phyloP scores from a whole-genome alignment of 495 filamentous ascomycete genomes.

The Amphirosellinia nigrospora region DNA sequence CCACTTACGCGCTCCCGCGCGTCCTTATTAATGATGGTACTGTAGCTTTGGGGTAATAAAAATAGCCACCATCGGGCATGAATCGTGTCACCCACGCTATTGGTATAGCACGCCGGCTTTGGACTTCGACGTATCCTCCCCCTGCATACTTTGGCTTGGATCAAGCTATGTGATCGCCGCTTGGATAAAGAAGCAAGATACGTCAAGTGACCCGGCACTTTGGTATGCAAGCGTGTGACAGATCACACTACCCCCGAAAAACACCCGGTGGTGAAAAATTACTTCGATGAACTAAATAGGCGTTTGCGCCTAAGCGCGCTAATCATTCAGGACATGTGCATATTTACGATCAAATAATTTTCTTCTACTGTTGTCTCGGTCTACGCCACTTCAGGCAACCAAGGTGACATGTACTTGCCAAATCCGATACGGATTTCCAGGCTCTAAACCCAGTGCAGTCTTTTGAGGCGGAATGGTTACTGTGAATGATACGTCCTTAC shows the following conservation, averaged over 20 bases:
- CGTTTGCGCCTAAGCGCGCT: background rate
- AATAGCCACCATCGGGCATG: slow-evolving; percentile 5
- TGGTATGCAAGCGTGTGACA: slow-evolving; percentile 6
- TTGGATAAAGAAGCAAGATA: background rate
- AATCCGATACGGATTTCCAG: background rate
- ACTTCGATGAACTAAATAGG: background rate
- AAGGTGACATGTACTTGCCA: background rate
- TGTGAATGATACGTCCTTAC: background rate
- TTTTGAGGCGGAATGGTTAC: background rate
- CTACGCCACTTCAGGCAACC: background rate
- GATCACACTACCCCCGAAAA: slow-evolving; percentile 5
- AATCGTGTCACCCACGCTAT: slow-evolving; percentile 17
- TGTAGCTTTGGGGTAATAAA: slow-evolving; percentile 12
- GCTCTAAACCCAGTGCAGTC: background rate
- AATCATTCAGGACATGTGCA: background rate
- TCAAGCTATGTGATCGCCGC: slow-evolving; percentile 1
- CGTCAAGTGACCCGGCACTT: slow-evolving; percentile 13
- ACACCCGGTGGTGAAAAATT: background rate
- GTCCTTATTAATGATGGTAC: slow-evolving; percentile 11
- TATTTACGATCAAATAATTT: background rate
- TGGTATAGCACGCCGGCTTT: slow-evolving; percentile 1
- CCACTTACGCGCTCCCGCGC: background rate
- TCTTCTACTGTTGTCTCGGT: too few relatives aligned
- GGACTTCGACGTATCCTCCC: background rate
- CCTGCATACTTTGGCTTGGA: slow-evolving; percentile 10